A percentile compares a stretch with the other conserved stretches of the same genome.
Conservation (phyloP, 2,329 filamentous ascomycete species). For the Fusarium secorum region DNA sequence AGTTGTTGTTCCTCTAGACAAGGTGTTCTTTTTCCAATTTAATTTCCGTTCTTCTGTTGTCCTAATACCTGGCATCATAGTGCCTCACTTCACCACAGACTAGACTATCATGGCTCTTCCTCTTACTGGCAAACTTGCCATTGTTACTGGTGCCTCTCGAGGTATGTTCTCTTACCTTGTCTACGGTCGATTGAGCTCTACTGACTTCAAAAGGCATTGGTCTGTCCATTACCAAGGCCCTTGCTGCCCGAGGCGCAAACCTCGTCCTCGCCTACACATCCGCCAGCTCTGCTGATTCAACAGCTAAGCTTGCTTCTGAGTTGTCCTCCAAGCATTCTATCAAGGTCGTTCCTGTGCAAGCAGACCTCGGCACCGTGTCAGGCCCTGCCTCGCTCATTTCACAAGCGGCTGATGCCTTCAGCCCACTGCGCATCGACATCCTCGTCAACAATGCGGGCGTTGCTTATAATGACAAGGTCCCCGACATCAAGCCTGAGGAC, state of each 20-base stretch:
- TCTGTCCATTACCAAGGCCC: conserved; percentile 36
- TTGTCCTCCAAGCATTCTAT: conserved; percentile 60
- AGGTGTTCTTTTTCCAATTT: not conserved
- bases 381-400: conserved; percentile 38
- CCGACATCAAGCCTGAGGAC: conserved; percentile 67
- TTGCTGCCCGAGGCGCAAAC: conserved; percentile 41
- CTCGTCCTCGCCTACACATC: conserved; percentile 40
- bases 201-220: conserved; percentile 36
- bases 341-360: conserved; percentile 67
- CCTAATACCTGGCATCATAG: conserved; percentile 5
- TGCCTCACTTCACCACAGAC: not conserved
- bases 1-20: not conserved
- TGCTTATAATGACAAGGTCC: conserved; percentile 67
- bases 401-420: conserved; percentile 37
- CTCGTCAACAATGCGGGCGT: conserved; percentile 84
- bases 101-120: conserved; percentile 47
- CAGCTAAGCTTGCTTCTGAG: conserved; percentile 34
- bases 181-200: not conserved
- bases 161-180: conserved; percentile 56
- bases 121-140: conserved; percentile 78
- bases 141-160: conserved; percentile 81
- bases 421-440: conserved; percentile 60
- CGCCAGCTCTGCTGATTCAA: conserved; percentile 26
- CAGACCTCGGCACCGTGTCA: conserved; percentile 54
- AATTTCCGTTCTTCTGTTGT: not conserved